Evolutionary conservation across 805 yeast genomes (phyloP).

Genomic region (Starmerella khaoyaiensis): DNA sequence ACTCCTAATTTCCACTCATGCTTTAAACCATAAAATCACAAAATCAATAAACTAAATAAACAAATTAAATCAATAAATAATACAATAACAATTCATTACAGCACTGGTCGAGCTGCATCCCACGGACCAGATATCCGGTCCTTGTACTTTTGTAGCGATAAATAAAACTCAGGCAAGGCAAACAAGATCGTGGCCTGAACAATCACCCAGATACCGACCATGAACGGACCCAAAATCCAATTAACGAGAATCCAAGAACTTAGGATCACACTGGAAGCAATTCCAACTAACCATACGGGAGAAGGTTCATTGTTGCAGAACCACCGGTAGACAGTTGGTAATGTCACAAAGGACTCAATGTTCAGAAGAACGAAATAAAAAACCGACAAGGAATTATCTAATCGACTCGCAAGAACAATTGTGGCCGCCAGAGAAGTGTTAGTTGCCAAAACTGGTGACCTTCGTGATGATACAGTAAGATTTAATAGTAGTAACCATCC

Average conservation of each 20-base stretch:
- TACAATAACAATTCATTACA: conserved; percentile 1
- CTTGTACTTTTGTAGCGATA: conserved; percentile 62
- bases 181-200: conserved; percentile 39
- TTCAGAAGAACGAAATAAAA: conserved; percentile 71
- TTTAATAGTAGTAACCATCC: conserved; percentile 65
- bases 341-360: conserved; percentile 54
- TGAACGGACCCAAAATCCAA: conserved; percentile 28
- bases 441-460: conserved; percentile 53
- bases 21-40: too few relatives aligned
- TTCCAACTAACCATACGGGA: conserved; percentile 21
- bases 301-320: conserved; percentile 32
- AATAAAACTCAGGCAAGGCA: conserved; percentile 56
- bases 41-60: neutral
- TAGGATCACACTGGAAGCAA: conserved; percentile 19
- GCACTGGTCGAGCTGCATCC: conserved; percentile 68
- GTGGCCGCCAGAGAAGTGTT: conserved; percentile 77
- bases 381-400: conserved; percentile 58
- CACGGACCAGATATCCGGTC: conserved; percentile 84
- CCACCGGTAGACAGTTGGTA: conserved; percentile 58
- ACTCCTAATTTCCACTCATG: too few relatives aligned
- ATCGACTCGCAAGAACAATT: conserved; percentile 79
- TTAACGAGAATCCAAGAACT: conserved; percentile 17
- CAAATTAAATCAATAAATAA: neutral
- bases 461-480: conserved; percentile 57
- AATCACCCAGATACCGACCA: conserved; percentile 38